These are phyloP conservation scores for Ottelia alismoides DNA, from an alignment of 106 monocot genomes.

Conservation along the genomic window DNA sequence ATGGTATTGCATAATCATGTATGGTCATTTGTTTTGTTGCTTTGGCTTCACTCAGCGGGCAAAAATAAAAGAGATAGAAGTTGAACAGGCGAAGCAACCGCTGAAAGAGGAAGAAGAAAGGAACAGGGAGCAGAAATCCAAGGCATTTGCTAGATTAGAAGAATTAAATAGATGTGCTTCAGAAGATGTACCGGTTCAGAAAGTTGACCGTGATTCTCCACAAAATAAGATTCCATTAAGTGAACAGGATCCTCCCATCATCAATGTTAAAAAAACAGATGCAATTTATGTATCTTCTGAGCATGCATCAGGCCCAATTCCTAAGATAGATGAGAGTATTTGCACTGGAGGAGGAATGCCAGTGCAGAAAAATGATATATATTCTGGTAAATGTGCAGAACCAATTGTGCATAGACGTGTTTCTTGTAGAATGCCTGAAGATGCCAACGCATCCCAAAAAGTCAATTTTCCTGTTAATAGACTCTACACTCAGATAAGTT, in stretches of 20 bases:
- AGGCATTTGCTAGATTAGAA: conserved; percentile 90
- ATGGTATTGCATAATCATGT: too few species aligned
- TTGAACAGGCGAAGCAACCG: conserved; percentile 57
- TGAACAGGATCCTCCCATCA: conserved; percentile 6
- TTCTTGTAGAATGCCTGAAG: not conserved
- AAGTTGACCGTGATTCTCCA: conserved; percentile 4
- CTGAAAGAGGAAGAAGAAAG: conserved; percentile 78
- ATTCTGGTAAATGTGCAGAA: not conserved
- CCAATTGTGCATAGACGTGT: not conserved
- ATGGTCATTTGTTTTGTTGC: too few species aligned
- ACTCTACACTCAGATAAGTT: not conserved
- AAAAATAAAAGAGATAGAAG: conserved; percentile 61
- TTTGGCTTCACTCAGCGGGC: conserved; percentile 30
- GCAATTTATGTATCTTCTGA: not conserved
- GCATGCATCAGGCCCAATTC: not conserved
- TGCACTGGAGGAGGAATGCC: not conserved
- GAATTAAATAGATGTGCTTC: conserved; percentile 56
- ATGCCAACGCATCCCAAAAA: too few species aligned
- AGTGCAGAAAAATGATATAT: not conserved
- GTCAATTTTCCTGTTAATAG: too few species aligned
- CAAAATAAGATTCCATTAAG: not conserved
- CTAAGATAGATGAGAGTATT: not conserved
- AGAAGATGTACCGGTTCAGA: conserved; percentile 19
- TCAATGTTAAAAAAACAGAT: not conserved
- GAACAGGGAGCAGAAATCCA: conserved; percentile 69